Evolutionary conservation across 148 eudicot genomes (phyloP).

Genomic region (Vaccinium macrocarpon): DNA sequence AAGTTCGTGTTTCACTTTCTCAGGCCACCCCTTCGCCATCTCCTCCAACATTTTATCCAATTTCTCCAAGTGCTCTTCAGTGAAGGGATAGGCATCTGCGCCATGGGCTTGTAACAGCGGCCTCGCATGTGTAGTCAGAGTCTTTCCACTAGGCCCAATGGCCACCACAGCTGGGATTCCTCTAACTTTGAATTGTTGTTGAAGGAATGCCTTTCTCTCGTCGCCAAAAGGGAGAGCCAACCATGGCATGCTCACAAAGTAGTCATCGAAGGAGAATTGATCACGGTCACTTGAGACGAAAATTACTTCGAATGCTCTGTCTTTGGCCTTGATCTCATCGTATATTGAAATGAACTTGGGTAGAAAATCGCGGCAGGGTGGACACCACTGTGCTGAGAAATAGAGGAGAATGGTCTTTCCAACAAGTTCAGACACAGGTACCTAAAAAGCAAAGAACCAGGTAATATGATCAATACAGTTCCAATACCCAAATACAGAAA

Average conservation of each 20-base stretch:
- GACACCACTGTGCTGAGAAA: conserved; percentile 66
- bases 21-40: conserved; percentile 31
- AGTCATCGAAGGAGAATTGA: conserved; percentile 38
- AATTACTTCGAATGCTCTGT: conserved; percentile 38
- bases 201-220: conserved; percentile 36
- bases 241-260: conserved; percentile 55
- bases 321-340: conserved; percentile 50
- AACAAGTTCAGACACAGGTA: conserved; percentile 48
- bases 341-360: conserved; percentile 44
- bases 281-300: conserved; percentile 53
- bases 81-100: conserved; percentile 57
- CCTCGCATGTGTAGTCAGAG: conserved; percentile 36
- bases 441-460: conserved; percentile 22
- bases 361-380: conserved; percentile 53
- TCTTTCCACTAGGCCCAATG: conserved; percentile 43
- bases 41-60: conserved; percentile 31
- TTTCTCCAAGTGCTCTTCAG: conserved; percentile 39
- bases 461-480: background rate
- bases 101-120: conserved; percentile 35
- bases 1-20: conserved; percentile 17
- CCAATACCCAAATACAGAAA: background rate
- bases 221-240: conserved; percentile 60
- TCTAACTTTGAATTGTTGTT: conserved; percentile 37
- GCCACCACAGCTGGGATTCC: conserved; percentile 56
- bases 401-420: conserved; percentile 49